These are phyloP conservation scores for Eragrostis nindensis DNA, from an alignment of 176 grass and related monocot genomes.

Conservation along the genomic window DNA sequence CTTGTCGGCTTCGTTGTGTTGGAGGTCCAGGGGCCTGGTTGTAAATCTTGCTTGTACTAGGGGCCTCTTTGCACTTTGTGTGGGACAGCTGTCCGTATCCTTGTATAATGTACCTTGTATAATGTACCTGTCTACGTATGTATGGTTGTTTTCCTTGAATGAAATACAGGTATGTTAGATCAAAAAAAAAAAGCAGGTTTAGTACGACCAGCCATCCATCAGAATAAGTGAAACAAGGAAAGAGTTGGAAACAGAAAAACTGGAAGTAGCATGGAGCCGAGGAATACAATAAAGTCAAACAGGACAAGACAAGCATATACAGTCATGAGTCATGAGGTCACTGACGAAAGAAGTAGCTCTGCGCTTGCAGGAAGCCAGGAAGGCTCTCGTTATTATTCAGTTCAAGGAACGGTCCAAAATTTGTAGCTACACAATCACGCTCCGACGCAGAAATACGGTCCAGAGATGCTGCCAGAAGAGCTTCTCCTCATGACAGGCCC, in stretches of 20 bases:
- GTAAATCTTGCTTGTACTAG: no score
- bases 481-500: slow-evolving; percentile 65
- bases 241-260: neutral
- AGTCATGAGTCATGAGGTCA: slow-evolving; percentile 4
- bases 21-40: no score
- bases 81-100: no score
- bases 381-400: slow-evolving; percentile 24
- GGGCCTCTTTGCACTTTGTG: no score
- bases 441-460: neutral
- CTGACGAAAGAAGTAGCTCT: neutral
- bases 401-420: slow-evolving; percentile 23
- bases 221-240: neutral
- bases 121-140: no score
- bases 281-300: slow-evolving; percentile 6
- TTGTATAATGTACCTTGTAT: no score
- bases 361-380: slow-evolving; percentile 15
- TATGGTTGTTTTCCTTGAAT: no score
- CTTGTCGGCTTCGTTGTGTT: no score
- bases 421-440: slow-evolving; percentile 4
- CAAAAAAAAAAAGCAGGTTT: no score
- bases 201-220: neutral
- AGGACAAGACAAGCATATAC: slow-evolving; percentile 16
- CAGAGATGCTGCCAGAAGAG: neutral
- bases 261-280: neutral
- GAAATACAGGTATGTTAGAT: no score